phyloP scores from a whole-genome alignment of 441 rosid species.

The Hura crepitans region DNA sequence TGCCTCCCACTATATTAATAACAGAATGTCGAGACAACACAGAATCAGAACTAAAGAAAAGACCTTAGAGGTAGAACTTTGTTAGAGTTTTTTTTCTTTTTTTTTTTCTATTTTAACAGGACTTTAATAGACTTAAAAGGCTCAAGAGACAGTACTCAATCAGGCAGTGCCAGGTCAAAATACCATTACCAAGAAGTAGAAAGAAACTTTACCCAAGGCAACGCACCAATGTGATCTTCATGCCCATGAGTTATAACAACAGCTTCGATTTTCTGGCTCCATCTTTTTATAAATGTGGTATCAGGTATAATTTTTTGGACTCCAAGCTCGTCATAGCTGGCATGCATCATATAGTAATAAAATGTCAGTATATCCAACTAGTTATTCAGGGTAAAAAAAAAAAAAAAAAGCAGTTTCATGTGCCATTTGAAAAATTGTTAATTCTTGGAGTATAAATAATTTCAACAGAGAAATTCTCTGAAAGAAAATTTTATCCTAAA shows the following conservation, averaged over 20 bases:
- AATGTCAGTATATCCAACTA: constrained; percentile 20
- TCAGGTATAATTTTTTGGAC: constrained; percentile 92
- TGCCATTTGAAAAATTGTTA: not conserved
- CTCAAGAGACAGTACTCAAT: constrained; percentile 13
- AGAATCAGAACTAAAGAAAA: constrained; percentile 8
- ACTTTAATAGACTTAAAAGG: constrained; percentile 11
- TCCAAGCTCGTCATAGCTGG: constrained; percentile 88
- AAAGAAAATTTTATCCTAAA: not conserved
- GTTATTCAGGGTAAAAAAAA: not conserved
- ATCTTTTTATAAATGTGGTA: constrained; percentile 85
- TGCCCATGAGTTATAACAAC: constrained; percentile 97
- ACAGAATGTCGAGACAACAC: not conserved
- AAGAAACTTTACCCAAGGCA: constrained; percentile 96
- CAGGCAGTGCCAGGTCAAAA: constrained; percentile 7
- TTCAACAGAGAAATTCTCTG: not conserved
- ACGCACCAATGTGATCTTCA: constrained; percentile 99
- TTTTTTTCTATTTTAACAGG: not conserved
- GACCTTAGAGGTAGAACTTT: not conserved
- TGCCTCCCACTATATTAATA: constrained; percentile 10
- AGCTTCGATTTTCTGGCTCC: constrained; percentile 96
- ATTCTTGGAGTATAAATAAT: not conserved
- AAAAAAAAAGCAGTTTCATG: constrained; percentile 5
- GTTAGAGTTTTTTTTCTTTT: not conserved
- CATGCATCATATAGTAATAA: constrained; percentile 24
- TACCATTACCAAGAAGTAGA: constrained; percentile 30